Base-by-base conservation (phyloP, 2,329 filamentous ascomycete genomes). In the Penicillium sp. region DNA sequence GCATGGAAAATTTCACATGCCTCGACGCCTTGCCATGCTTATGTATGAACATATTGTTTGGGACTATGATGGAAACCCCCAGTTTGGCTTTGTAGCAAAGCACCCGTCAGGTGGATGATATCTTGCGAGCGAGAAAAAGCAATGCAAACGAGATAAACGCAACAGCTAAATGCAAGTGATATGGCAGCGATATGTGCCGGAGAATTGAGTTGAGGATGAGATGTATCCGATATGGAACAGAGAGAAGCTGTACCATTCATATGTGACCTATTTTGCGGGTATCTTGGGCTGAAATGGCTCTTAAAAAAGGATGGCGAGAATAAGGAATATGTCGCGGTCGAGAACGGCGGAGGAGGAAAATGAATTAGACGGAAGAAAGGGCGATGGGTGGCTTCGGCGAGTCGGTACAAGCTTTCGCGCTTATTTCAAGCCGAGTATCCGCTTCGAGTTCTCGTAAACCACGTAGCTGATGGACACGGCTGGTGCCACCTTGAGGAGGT, bases 401-500 rank as follows among this genome's bases (percentile, higher is more conserved):
- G 13, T 22, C 22, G 35, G 35, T 38, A 40, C 45, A 49, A 51
- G 35, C 14, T 19, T 16, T 56, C 26, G 26, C n/a, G 14, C 58
- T 78, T 71, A 84, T 66, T 70, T 78, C 59, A 84, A 69, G 22
- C 80, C 81, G 67, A 96, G 81, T 37, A 90, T 75, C 69, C 84
- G 86, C 82, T 97, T 97, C 58, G 91, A 87, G 73, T 95, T 95
- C 79, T 97, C 93, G 73, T 97, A 97, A 62, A 95, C 90, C 71
- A 96, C 87, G 83, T 95, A 97, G 57, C 92, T 93, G 75, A 99
- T 98, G 70, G 93, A 97, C 57, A 99, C 89, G 33, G 95, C 93
- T 2, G 95, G 95, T 10, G 95, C 93, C 38, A 99, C 95, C 81
- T 99, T 99, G 69, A 99, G 83, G 42, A 99, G 82, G 74, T 98